Evolutionary conservation across 176 grass and related monocot species (phyloP).

Genomic region (Areca catechu): DNA sequence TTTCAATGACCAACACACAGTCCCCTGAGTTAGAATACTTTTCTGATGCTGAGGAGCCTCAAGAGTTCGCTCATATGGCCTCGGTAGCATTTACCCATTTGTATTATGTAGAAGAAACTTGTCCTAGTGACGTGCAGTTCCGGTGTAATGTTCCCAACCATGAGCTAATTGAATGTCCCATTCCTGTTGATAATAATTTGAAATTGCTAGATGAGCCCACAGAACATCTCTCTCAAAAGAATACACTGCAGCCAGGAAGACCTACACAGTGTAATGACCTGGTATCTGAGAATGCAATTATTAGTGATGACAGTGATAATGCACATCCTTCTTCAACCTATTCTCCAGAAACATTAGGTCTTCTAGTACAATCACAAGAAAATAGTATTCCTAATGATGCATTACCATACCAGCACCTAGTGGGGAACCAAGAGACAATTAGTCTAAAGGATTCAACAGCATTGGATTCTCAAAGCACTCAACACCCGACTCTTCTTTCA

Average conservation of each 20-base stretch:
- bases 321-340: not conserved
- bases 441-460: constrained; percentile 11
- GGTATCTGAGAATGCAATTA: not conserved
- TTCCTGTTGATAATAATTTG: constrained; percentile 10
- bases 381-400: not conserved
- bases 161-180: constrained; percentile 17
- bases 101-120: constrained; percentile 12
- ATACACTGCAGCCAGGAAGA: not conserved
- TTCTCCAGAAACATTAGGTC: not conserved
- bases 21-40: not conserved
- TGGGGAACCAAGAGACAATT: not conserved
- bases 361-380: not conserved
- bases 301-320: not conserved
- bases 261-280: not conserved
- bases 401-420: not conserved
- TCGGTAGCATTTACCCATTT: not conserved
- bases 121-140: constrained; percentile 14
- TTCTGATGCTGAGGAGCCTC: constrained; percentile 1
- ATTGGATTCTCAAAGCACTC: not conserved
- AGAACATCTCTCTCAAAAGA: not conserved
- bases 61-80: not conserved
- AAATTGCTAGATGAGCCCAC: constrained; percentile 1
- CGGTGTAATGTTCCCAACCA: constrained; percentile 18
- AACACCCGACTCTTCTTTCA: not conserved
- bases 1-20: not conserved